A percentile compares a stretch with the other conserved stretches of the same genome.
phyloP scores from a whole-genome alignment of 78 protist genomes.

The Blattamonas nauphoetae region DNA sequence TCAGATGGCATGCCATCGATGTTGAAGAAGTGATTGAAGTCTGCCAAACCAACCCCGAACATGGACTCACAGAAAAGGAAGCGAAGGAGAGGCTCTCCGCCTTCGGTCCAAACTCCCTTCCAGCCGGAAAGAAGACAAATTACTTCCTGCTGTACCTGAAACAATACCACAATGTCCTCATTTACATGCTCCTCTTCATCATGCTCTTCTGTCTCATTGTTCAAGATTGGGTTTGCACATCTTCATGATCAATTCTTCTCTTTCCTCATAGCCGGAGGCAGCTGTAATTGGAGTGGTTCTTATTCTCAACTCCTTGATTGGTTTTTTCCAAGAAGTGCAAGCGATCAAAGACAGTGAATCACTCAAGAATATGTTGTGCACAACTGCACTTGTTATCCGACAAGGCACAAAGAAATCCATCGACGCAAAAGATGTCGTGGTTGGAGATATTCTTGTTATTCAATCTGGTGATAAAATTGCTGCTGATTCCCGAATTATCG shows the following conservation, averaged over 20 bases:
- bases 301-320: no score
- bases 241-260: background rate
- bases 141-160: background rate
- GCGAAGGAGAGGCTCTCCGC: background rate
- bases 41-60: background rate
- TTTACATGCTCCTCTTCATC: background rate
- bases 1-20: background rate
- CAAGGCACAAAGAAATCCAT: background rate
- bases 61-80: background rate
- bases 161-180: background rate
- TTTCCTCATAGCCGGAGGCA: background rate
- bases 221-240: background rate
- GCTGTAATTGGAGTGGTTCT: background rate
- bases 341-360: background rate
- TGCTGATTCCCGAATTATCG: no score
- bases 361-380: background rate
- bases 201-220: background rate
- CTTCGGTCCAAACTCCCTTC: background rate
- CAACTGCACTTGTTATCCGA: background rate
- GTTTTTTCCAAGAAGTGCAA: no score
- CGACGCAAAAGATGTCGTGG: conserved; percentile 2
- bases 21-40: background rate
- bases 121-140: background rate
- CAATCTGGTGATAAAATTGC: no score
- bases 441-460: conserved; percentile 27